A percentile compares a stretch with the other conserved stretches of the same genome.
Evolutionary conservation across 2,329 filamentous ascomycete genomes (phyloP).

Genomic region (Fusarium nygamai): DNA sequence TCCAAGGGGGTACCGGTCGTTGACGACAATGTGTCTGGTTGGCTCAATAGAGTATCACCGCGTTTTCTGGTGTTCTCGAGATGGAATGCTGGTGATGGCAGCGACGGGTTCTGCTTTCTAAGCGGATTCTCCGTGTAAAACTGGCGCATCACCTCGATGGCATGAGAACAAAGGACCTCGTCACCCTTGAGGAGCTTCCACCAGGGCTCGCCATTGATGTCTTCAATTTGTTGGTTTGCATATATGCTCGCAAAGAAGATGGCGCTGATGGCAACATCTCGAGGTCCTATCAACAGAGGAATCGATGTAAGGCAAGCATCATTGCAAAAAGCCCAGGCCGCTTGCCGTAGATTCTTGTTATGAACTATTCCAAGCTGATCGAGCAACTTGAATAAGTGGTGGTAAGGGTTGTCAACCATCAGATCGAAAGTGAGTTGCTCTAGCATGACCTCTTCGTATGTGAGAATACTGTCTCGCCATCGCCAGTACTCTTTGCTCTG

Average conservation of each 20-base stretch:
- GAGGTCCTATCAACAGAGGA: constrained; percentile 81
- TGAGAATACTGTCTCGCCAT: constrained; percentile 93
- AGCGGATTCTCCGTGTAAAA: constrained; percentile 74
- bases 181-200: constrained; percentile 83
- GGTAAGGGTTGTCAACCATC: constrained; percentile 88
- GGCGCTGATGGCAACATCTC: constrained; percentile 84
- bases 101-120: constrained; percentile 63
- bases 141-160: constrained; percentile 79
- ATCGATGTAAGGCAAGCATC: constrained; percentile 87
- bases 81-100: constrained; percentile 64
- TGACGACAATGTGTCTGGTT: constrained; percentile 58
- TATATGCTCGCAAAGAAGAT: constrained; percentile 88
- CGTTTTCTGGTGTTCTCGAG: constrained; percentile 66
- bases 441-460: constrained; percentile 91
- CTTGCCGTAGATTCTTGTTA: constrained; percentile 84
- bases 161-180: constrained; percentile 74
- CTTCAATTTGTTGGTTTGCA: constrained; percentile 78
- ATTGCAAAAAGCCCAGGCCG: constrained; percentile 93
- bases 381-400: constrained; percentile 83
- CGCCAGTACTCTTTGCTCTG: constrained; percentile 98
- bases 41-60: constrained; percentile 54
- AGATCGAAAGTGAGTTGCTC: constrained; percentile 95
- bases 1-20: constrained; percentile 60
- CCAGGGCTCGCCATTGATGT: constrained; percentile 82
- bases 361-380: constrained; percentile 77